These are phyloP conservation scores for Aspergillus pseudoviridinutans DNA, from an alignment of 2,329 filamentous ascomycete genomes.

Conservation along the genomic window DNA sequence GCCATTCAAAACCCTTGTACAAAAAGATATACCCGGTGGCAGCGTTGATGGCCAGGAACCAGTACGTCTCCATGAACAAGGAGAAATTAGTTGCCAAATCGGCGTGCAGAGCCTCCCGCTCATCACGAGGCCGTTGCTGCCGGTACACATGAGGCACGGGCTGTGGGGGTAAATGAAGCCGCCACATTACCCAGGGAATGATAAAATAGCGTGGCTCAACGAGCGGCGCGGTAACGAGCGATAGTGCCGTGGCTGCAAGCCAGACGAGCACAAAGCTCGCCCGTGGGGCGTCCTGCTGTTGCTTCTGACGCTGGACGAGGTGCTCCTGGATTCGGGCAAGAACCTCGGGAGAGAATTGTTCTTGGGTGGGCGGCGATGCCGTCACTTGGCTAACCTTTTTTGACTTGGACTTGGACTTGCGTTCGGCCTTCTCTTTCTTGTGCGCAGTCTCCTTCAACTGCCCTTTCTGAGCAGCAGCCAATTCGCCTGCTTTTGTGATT, in stretches of 20 bases:
- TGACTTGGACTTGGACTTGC: slow-evolving; percentile 19
- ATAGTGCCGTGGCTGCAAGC: slow-evolving; percentile 68
- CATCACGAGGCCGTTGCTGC: slow-evolving; percentile 19
- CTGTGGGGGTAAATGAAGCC: slow-evolving; percentile 65
- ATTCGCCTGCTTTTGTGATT: slow-evolving; percentile 9
- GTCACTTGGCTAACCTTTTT: slow-evolving; percentile 13
- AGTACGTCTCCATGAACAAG: slow-evolving; percentile 51
- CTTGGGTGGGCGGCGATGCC: slow-evolving; percentile 5
- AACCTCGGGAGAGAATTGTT: slow-evolving; percentile 24
- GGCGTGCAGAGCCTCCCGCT: slow-evolving; percentile 21
- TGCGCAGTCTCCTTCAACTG: slow-evolving; percentile 16
- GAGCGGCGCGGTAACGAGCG: slow-evolving; percentile 80
- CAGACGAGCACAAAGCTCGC: slow-evolving; percentile 57
- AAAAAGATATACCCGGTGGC: slow-evolving; percentile 27
- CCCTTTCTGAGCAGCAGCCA: slow-evolving; percentile 13
- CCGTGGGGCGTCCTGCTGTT: slow-evolving; percentile 27
- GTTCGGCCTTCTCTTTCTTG: slow-evolving; percentile 20
- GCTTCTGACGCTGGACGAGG: slow-evolving; percentile 27
- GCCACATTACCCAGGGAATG: slow-evolving; percentile 90
- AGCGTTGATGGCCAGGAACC: slow-evolving; percentile 48
- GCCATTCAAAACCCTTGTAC: slow-evolving; percentile 22
- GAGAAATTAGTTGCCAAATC: slow-evolving; percentile 26
- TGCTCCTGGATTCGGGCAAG: slow-evolving; percentile 27
- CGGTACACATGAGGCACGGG: slow-evolving; percentile 30
- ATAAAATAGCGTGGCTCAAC: slow-evolving; percentile 97